Conservation (phyloP, 2,329 filamentous ascomycete species). For the Curvularia eragrostidis region DNA sequence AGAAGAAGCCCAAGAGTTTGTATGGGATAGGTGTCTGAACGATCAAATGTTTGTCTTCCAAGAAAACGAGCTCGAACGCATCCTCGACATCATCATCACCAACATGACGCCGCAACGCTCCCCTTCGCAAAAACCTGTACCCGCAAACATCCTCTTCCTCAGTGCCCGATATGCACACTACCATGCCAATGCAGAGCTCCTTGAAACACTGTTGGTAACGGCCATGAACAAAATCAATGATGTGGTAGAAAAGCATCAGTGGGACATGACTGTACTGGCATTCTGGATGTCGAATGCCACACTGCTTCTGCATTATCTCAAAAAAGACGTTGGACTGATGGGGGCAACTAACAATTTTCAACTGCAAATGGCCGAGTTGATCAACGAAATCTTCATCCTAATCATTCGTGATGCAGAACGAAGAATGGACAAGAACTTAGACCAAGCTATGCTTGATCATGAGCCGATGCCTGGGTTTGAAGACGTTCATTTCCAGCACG, state of each 20-base stretch:
- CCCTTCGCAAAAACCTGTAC: slow-evolving; percentile 95
- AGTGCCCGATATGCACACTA: slow-evolving; percentile 97
- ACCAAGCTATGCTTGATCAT: slow-evolving; percentile 93
- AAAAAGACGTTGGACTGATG: slow-evolving; percentile 86
- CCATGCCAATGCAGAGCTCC: slow-evolving; percentile 83
- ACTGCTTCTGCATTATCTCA: slow-evolving; percentile 91
- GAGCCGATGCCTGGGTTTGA: slow-evolving; percentile 98
- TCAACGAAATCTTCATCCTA: slow-evolving; percentile 98
- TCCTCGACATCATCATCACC: slow-evolving; percentile 94
- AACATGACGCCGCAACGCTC: slow-evolving; percentile 97
- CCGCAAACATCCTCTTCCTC: slow-evolving; percentile 95
- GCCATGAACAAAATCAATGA: slow-evolving; percentile 97
- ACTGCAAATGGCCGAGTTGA: slow-evolving; percentile 87
- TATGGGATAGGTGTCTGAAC: slow-evolving; percentile 92
- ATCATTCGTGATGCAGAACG: slow-evolving; percentile 96
- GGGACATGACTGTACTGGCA: slow-evolving; percentile 99
- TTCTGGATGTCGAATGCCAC: slow-evolving; percentile 99
- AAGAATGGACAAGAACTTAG: slow-evolving; percentile 93
- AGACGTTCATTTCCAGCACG: slow-evolving; percentile 95
- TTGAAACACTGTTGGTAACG: slow-evolving; percentile 79
- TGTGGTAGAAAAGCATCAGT: slow-evolving; percentile 93
- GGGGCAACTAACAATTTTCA: slow-evolving; percentile 88
- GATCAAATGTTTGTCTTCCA: slow-evolving; percentile 99
- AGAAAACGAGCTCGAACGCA: slow-evolving; percentile 87
- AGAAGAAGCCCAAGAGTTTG: slow-evolving; percentile 91